These are phyloP conservation scores for Bipolaris bicolor DNA, from an alignment of 2,329 filamentous ascomycete genomes.

Conservation along the genomic window DNA sequence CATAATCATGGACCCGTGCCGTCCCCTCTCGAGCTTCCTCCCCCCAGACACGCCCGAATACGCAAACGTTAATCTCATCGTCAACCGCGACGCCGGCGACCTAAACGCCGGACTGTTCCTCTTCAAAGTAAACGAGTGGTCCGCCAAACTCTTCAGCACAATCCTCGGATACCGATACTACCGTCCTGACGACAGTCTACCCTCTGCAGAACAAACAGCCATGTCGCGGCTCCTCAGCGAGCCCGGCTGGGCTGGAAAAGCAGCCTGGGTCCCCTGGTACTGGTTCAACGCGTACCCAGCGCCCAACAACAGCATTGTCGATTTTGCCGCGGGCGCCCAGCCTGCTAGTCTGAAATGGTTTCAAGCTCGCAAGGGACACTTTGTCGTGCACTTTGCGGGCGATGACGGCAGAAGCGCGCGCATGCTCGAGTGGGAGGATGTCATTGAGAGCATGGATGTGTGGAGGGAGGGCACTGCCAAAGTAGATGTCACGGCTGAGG, in stretches of 20 bases:
- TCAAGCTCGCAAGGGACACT: conserved; percentile 51
- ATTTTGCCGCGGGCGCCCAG: conserved; percentile 43
- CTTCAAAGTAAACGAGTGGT: conserved; percentile 50
- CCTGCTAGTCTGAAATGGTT: conserved; percentile 42
- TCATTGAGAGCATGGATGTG: conserved; percentile 29
- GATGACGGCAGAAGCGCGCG: conserved; percentile 41
- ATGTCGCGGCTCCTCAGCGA: conserved; percentile 49
- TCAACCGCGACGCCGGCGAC: conserved; percentile 49
- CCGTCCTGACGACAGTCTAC: conserved; percentile 41
- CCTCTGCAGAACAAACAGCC: conserved; percentile 51
- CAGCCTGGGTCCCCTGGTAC: conserved; percentile 49
- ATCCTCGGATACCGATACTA: conserved; percentile 50
- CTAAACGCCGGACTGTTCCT: conserved; percentile 54
- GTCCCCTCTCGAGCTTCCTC: conserved; percentile 50
- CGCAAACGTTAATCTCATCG: conserved; percentile 40
- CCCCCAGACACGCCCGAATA: conserved; percentile 32
- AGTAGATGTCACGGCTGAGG: conserved; percentile 33
- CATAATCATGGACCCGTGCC: conserved; percentile 52
- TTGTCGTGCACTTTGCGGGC: conserved; percentile 53
- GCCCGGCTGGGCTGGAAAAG: conserved; percentile 36
- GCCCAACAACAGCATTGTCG: conserved; percentile 25
- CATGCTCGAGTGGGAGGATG: conserved; percentile 47
- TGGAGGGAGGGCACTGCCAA: conserved; percentile 27
- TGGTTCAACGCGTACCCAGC: conserved; percentile 55
- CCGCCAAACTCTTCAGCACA: conserved; percentile 47